phyloP scores from a whole-genome alignment of 352 stramenopile species.

The Achlya hypogyna region DNA sequence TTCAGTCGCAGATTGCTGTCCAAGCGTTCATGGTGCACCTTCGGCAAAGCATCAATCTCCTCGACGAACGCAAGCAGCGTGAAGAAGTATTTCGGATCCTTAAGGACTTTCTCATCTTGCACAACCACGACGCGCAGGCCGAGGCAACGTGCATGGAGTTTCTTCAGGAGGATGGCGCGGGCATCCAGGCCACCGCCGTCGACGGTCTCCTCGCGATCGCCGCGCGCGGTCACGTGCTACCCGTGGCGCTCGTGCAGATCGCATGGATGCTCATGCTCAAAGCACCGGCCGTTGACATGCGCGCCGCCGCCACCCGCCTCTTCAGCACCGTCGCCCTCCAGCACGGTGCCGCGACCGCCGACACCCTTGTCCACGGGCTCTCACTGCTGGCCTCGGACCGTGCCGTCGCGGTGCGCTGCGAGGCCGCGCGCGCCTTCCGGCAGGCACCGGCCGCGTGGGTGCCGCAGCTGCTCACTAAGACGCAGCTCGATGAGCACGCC shows the following conservation, averaged over 20 bases:
- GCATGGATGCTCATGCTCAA: not conserved
- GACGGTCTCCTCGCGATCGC: constrained; percentile 8
- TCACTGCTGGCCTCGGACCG: not conserved
- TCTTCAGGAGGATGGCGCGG: not conserved
- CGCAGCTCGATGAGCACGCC: constrained; percentile 5
- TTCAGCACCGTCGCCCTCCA: not conserved
- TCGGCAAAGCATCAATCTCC: constrained; percentile 8
- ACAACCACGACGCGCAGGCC: not conserved
- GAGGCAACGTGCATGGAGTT: constrained; percentile 6
- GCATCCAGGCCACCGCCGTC: constrained; percentile 1
- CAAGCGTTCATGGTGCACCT: not conserved
- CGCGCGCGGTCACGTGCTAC: not conserved
- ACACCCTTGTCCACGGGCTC: not conserved
- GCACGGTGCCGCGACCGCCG: not conserved
- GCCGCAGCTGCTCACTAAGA: not conserved
- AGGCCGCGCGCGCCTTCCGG: not conserved
- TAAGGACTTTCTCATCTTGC: not conserved
- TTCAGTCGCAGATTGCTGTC: not conserved
- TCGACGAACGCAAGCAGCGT: constrained; percentile 8
- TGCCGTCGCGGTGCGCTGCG: not conserved
- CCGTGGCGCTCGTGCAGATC: not conserved
- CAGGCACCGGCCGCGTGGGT: not conserved
- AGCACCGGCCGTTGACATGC: not conserved
- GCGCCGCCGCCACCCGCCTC: not conserved
- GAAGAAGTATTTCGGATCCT: constrained; percentile 6